Base-by-base conservation (phyloP, 352 stramenopile genomes). In the Pythium aquatile region DNA sequence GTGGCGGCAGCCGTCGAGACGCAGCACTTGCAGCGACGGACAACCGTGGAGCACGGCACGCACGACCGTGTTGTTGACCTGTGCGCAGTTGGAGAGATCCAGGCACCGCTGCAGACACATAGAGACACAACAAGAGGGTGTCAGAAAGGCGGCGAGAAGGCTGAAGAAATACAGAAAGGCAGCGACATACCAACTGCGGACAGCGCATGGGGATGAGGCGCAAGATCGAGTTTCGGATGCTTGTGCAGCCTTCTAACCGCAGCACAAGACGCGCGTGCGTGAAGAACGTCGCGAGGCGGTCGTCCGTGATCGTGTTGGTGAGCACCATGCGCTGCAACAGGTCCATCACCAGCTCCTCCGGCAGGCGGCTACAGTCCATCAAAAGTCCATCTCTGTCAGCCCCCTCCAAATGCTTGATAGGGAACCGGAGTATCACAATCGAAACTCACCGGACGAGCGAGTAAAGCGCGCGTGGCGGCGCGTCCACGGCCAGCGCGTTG, bases 51-150 rank as follows among this genome's bases (percentile, higher is more conserved):
- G 68, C 56, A 94, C 78, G 17, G 83, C 78, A 20, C 83, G 85
- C 53, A 96, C 79, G 53, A 96, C 85, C 5, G 84, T 84, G 71
- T 94, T 96, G 70, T 79, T 94, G 58, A 96, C 87, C 73, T 96
- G 87, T n/a, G 76, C 68, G 61, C 85, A 96, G 63, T 93, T 91
- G 17, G 85, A 88, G 20, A 96, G 68, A 68, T 96, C 84, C 54
- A 96, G 72, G 49, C 80, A 94, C 62, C 83, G 80, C 87, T 95
- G 55, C 20, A 26, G 48, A 24, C 20, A 24, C 20, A 29, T 33
- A 56, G 13, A 47, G 42, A 14, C 13, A 48, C 35, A 55, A 0
- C 24, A 30, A 30, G 14, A 49, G 3, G 60, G 4, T 14, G 44
- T 51, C n/a, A 51, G 44, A 47, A 24, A 7, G 16, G 24, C n/a